Evolutionary conservation across 441 rosid genomes (phyloP).

Genomic region (Pelargonium citronellum): DNA sequence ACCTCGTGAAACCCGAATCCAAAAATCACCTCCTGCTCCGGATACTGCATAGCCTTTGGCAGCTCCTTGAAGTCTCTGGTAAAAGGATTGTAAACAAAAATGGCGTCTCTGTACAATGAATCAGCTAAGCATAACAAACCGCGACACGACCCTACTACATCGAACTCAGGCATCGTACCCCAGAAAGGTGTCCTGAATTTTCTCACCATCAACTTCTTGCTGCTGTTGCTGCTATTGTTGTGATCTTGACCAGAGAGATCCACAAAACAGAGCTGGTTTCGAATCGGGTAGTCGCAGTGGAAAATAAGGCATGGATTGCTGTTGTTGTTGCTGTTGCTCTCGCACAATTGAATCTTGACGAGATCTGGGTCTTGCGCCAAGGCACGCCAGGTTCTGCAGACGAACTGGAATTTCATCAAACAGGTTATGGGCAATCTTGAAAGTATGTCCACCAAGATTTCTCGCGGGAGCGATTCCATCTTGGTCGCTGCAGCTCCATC

Average conservation of each 20-base stretch:
- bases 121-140: slow-evolving; percentile 70
- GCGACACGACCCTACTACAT: slow-evolving; percentile 66
- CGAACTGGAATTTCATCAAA: slow-evolving; percentile 58
- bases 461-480: slow-evolving; percentile 58
- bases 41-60: slow-evolving; percentile 49
- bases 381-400: slow-evolving; percentile 33
- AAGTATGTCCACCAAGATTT: slow-evolving; percentile 55
- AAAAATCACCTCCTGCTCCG: slow-evolving; percentile 61
- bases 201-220: slow-evolving; percentile 32
- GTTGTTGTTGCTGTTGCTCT: slow-evolving; percentile 11
- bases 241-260: slow-evolving; percentile 37
- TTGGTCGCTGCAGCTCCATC: slow-evolving; percentile 21
- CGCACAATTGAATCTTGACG: slow-evolving; percentile 24
- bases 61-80: slow-evolving; percentile 44
- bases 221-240: neutral
- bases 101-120: slow-evolving; percentile 53
- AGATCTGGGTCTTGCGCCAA: slow-evolving; percentile 15
- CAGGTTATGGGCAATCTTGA: slow-evolving; percentile 69
- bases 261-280: slow-evolving; percentile 56
- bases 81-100: slow-evolving; percentile 71
- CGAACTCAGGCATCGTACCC: slow-evolving; percentile 58
- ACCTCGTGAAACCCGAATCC: slow-evolving; percentile 26
- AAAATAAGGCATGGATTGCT: slow-evolving; percentile 60
- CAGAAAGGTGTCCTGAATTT: slow-evolving; percentile 46
- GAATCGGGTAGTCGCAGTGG: slow-evolving; percentile 68